phyloP scores from a whole-genome alignment of 352 stramenopile species.

The Pythium grandisporangium region DNA sequence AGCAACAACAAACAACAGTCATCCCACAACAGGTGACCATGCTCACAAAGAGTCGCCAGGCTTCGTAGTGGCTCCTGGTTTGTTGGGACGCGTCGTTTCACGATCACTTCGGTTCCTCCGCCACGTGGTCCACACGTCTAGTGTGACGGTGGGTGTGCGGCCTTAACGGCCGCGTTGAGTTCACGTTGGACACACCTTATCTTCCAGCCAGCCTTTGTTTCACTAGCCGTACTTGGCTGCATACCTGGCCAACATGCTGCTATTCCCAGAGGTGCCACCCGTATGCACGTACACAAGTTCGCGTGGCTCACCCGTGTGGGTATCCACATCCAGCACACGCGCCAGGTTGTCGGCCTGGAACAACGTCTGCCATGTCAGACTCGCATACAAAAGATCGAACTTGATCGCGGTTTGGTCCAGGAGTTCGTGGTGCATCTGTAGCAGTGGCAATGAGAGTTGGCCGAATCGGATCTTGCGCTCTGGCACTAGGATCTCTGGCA shows the following conservation, averaged over 20 bases:
- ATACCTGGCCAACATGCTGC: slow-evolving; percentile 65
- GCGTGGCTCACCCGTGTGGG: slow-evolving; percentile 1
- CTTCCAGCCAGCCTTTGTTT: no score
- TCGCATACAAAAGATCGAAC: slow-evolving; percentile 71
- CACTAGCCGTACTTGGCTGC: no score
- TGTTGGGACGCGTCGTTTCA: slow-evolving; percentile 18
- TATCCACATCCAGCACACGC: slow-evolving; percentile 12
- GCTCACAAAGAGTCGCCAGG: no score
- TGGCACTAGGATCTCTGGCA: slow-evolving; percentile 36
- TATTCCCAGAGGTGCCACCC: slow-evolving; percentile 63
- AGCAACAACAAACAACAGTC: no score
- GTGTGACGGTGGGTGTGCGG: no score
- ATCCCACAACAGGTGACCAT: no score
- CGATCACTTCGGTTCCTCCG: no score
- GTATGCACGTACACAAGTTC: slow-evolving; percentile 80
- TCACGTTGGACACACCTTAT: no score
- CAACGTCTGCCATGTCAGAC: slow-evolving; percentile 72
- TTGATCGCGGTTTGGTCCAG: slow-evolving; percentile 45
- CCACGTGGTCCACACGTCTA: no score
- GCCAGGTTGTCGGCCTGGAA: slow-evolving; percentile 37
- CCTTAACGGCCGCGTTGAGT: no score
- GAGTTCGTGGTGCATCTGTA: slow-evolving; percentile 52
- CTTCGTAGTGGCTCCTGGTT: no score
- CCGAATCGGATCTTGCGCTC: slow-evolving; percentile 60
- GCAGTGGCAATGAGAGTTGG: slow-evolving; percentile 38